These are phyloP conservation scores for Stagonosporopsis vannaccii DNA, from an alignment of 2,329 filamentous ascomycete genomes.

Conservation along the genomic window DNA sequence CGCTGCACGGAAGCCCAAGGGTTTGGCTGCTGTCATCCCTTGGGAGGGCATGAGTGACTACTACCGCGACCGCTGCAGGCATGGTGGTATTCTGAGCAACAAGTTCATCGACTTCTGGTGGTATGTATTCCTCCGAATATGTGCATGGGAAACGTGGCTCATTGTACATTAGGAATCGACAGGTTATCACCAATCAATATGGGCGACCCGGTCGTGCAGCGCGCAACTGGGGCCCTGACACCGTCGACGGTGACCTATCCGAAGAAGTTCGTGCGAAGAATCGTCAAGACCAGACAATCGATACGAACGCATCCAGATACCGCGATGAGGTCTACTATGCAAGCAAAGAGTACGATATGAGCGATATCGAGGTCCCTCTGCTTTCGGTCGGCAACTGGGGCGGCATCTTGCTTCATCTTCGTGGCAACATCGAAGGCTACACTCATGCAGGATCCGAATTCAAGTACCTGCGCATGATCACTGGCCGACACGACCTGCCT, in stretches of 20 bases:
- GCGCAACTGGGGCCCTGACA: conserved; percentile 63
- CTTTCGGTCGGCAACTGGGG: conserved; percentile 76
- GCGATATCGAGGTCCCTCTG: conserved; percentile 71
- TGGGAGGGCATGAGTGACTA: conserved; percentile 66
- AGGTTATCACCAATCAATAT: conserved; percentile 73
- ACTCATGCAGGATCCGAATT: conserved; percentile 68
- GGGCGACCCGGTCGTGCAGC: conserved; percentile 61
- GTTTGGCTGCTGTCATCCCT: conserved; percentile 59
- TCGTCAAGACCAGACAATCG: conserved; percentile 50
- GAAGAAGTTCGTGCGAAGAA: conserved; percentile 61
- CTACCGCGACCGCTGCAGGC: conserved; percentile 56
- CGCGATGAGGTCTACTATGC: conserved; percentile 70
- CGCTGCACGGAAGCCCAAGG: conserved; percentile 60
- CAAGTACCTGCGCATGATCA: conserved; percentile 75
- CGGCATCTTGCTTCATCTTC: conserved; percentile 71
- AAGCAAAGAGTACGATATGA: conserved; percentile 69
- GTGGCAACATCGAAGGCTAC: conserved; percentile 73
- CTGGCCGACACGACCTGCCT: conserved; percentile 73
- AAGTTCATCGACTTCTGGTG: conserved; percentile 65
- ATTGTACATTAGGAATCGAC: conserved; percentile 63
- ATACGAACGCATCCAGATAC: conserved; percentile 57
- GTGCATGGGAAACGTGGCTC: background rate
- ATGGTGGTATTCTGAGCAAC: conserved; percentile 50
- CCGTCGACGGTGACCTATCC: conserved; percentile 65
- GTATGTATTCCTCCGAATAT: conserved; percentile 15